These are phyloP conservation scores for Paramecium sexaurelia DNA, from an alignment of 73 alveolate species.

Conservation along the genomic window DNA sequence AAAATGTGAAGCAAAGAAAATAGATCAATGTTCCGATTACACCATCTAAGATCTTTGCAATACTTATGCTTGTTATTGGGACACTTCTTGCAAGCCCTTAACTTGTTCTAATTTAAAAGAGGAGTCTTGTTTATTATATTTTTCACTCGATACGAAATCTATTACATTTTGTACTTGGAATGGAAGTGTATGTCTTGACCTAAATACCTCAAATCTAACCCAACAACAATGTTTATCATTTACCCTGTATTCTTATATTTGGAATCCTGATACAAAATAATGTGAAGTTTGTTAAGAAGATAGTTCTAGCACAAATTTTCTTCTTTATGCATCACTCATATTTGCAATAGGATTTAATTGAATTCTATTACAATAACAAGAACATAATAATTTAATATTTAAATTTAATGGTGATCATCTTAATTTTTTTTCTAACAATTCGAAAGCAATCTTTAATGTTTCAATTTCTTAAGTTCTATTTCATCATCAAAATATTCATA, in stretches of 20 bases:
- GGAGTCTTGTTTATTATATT: background rate
- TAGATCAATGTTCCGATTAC: background rate
- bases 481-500: background rate
- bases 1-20: background rate
- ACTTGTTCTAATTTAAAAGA: background rate
- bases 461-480: background rate
- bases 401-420: background rate
- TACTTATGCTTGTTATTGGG: background rate
- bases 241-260: background rate
- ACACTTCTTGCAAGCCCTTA: background rate
- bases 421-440: background rate
- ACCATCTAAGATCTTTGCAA: background rate
- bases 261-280: background rate
- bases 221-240: background rate
- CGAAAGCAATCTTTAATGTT: background rate
- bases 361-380: too few relatives aligned
- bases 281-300: background rate
- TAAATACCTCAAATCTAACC: background rate
- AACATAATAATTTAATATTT: background rate
- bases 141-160: background rate
- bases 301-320: background rate
- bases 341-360: background rate
- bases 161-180: background rate
- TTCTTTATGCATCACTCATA: background rate
- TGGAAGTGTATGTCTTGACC: background rate